Evolutionary conservation across 2,329 filamentous ascomycete genomes (phyloP).

Genomic region (Macroventuria anomochaeta): DNA sequence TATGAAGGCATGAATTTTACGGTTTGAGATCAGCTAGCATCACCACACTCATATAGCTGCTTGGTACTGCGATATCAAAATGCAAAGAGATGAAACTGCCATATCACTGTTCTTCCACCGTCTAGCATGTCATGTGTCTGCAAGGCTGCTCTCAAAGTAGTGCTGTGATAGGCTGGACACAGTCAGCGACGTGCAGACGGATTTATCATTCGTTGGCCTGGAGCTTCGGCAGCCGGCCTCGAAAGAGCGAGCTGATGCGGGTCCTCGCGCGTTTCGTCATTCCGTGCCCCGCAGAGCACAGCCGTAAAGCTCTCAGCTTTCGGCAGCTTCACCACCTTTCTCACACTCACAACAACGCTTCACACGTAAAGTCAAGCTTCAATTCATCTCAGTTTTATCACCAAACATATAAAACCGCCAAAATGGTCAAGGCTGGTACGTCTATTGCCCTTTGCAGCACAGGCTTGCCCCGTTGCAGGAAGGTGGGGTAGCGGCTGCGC

Average conservation of each 20-base stretch:
- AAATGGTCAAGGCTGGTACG: slow-evolving; percentile 98
- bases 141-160: not conserved
- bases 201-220: slow-evolving; percentile 41
- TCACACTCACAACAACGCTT: slow-evolving; percentile 16
- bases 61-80: slow-evolving; percentile 28
- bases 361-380: slow-evolving; percentile 21
- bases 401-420: slow-evolving; percentile 61
- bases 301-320: slow-evolving; percentile 28
- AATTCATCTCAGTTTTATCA: slow-evolving; percentile 26
- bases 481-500: slow-evolving; percentile 53
- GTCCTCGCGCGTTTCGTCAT: slow-evolving; percentile 40
- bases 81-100: slow-evolving; percentile 19
- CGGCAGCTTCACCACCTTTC: slow-evolving; percentile 13
- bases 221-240: slow-evolving; percentile 17
- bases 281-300: slow-evolving; percentile 40
- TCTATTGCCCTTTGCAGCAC: slow-evolving; percentile 36
- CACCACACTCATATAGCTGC: slow-evolving; percentile 17
- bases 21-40: slow-evolving; percentile 20
- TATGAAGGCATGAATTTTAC: slow-evolving; percentile 33
- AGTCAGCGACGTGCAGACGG: slow-evolving; percentile 17
- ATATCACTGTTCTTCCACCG: not conserved
- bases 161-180: slow-evolving; percentile 17
- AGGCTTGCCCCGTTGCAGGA: slow-evolving; percentile 34
- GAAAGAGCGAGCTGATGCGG: slow-evolving; percentile 19
- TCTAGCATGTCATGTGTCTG: slow-evolving; percentile 8